phyloP scores from a whole-genome alignment of 1,139 yeast genomes.

The Oligophagozyma castellii region DNA sequence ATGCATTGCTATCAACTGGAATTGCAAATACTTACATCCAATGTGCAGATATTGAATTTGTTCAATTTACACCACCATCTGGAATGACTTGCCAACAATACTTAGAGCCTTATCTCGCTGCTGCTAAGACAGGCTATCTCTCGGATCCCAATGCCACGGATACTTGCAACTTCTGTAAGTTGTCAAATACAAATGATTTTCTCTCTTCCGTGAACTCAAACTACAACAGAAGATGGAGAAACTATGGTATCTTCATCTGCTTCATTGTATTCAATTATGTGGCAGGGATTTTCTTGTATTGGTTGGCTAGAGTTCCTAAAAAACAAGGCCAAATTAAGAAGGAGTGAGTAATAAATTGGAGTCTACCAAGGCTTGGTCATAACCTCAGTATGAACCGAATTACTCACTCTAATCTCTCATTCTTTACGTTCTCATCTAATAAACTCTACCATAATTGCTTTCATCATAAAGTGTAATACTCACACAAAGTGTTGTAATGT shows the following conservation, averaged over 20 bases:
- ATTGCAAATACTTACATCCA: slow-evolving; percentile 36
- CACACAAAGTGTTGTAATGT: too few species aligned
- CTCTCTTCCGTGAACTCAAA: slow-evolving; percentile 31
- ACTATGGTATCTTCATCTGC: slow-evolving; percentile 42
- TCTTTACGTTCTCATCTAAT: too few species aligned
- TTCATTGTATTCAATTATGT: slow-evolving; percentile 35
- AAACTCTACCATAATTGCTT: too few species aligned
- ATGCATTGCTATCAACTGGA: slow-evolving; percentile 38
- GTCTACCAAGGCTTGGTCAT: too few species aligned
- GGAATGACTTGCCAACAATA: slow-evolving; percentile 41
- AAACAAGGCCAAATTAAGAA: background rate
- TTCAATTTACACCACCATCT: slow-evolving; percentile 33
- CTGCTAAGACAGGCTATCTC: slow-evolving; percentile 44
- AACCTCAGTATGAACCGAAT: too few species aligned
- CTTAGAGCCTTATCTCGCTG: slow-evolving; percentile 31
- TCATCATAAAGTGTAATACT: too few species aligned
- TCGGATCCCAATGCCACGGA: slow-evolving; percentile 30
- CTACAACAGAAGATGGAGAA: slow-evolving; percentile 50
- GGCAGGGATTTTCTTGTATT: slow-evolving; percentile 45
- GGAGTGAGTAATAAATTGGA: background rate
- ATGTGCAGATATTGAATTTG: slow-evolving; percentile 37
- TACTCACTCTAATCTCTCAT: too few species aligned
- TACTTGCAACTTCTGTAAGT: slow-evolving; percentile 40
- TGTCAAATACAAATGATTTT: slow-evolving; percentile 37
- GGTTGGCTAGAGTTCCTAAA: slow-evolving; percentile 68